phyloP scores from a whole-genome alignment of 495 filamentous ascomycete species.

The Xylaria venustula region DNA sequence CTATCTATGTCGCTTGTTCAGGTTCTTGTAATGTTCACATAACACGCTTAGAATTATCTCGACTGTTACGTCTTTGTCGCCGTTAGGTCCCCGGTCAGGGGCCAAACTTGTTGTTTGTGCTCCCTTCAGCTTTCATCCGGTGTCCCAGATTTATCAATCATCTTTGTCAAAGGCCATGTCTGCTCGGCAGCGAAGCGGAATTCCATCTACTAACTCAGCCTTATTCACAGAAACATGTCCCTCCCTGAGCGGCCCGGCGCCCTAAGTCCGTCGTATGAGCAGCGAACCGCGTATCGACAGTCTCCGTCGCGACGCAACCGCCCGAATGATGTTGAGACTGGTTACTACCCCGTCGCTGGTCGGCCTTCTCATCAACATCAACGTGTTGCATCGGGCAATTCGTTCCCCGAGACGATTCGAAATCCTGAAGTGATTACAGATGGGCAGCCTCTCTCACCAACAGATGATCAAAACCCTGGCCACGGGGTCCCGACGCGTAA shows the following conservation, averaged over 20 bases:
- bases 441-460: slow-evolving; percentile 47
- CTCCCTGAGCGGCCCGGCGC: slow-evolving; percentile 63
- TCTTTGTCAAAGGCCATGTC: background rate
- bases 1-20: background rate
- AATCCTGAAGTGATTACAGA: slow-evolving; percentile 49
- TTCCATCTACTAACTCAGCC: slow-evolving; percentile 1
- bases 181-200: background rate
- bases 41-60: background rate
- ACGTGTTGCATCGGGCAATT: slow-evolving; percentile 49
- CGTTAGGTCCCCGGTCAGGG: slow-evolving; percentile 1
- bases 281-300: slow-evolving; percentile 60
- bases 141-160: background rate
- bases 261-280: slow-evolving; percentile 59
- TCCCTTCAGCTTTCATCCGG: slow-evolving; percentile 7
- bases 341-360: slow-evolving; percentile 43
- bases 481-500: slow-evolving; percentile 57
- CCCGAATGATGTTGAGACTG: slow-evolving; percentile 66
- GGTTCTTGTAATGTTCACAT: background rate
- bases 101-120: slow-evolving; percentile 15
- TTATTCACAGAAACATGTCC: slow-evolving; percentile 53
- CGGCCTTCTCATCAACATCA: slow-evolving; percentile 38
- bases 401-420: slow-evolving; percentile 49
- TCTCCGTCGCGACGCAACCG: slow-evolving; percentile 63
- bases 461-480: slow-evolving; percentile 18
- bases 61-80: background rate